Conservation (phyloP, 192 early-diverging fungal genomes). For the Coemansia sp. region DNA sequence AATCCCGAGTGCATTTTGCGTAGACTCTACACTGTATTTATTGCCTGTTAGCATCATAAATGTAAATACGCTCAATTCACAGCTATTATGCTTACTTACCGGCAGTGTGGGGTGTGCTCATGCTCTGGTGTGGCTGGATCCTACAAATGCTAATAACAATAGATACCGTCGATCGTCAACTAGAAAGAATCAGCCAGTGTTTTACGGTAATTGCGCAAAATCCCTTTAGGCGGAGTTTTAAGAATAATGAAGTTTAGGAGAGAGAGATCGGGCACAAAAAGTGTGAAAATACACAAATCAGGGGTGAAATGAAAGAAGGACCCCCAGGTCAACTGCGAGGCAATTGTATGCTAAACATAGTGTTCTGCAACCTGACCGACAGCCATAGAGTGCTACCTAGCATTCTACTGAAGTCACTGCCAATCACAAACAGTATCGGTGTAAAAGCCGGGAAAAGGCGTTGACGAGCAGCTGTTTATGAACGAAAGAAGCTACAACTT, state of each 20-base stretch:
- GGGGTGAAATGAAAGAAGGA: background rate
- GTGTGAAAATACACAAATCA: background rate
- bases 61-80: background rate
- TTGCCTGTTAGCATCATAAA: background rate
- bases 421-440: background rate
- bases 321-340: slow-evolving; percentile 3
- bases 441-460: background rate
- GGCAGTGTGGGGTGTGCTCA: slow-evolving; percentile 5
- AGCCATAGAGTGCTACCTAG: background rate
- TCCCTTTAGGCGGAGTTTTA: slow-evolving; percentile 18
- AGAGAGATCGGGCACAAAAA: background rate
- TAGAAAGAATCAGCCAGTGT: slow-evolving; percentile 1
- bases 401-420: background rate
- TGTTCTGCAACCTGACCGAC: background rate
- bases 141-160: slow-evolving; percentile 4
- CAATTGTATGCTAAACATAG: slow-evolving; percentile 10
- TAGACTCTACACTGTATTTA: slow-evolving; percentile 16
- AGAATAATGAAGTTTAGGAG: background rate
- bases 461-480: background rate
- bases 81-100: slow-evolving; percentile 11
- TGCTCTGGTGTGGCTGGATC: slow-evolving; percentile 12
- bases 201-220: slow-evolving; percentile 8
- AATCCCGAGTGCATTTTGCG: slow-evolving; percentile 36
- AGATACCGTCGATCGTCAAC: slow-evolving; percentile 7
- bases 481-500: background rate